A percentile compares a stretch with the other conserved stretches of the same genome.
Conservation (phyloP, 768 basidiomycete species). For the Tylopilus sp. region DNA sequence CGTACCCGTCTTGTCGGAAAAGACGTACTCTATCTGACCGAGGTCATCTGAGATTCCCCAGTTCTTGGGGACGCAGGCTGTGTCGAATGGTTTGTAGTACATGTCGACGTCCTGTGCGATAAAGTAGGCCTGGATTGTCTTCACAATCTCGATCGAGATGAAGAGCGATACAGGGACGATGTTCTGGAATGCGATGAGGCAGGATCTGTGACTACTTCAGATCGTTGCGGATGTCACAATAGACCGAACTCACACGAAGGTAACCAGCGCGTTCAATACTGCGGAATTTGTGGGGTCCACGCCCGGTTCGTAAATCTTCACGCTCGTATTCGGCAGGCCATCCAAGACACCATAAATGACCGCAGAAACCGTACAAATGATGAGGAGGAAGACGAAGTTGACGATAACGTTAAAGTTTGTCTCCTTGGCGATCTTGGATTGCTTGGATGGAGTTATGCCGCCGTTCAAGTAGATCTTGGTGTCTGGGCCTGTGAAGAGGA, state of each 20-base stretch:
- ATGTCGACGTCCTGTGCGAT: conserved; percentile 95
- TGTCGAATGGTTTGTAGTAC: conserved; percentile 87
- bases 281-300: conserved; percentile 58
- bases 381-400: conserved; percentile 77
- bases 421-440: conserved; percentile 96
- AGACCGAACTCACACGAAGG: conserved; percentile 72
- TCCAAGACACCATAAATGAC: conserved; percentile 76
- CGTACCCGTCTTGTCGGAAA: conserved; percentile 94
- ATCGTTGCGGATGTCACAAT: neutral
- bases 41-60: conserved; percentile 99
- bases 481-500: conserved; percentile 90
- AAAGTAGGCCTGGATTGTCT: conserved; percentile 96
- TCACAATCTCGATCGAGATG: conserved; percentile 97
- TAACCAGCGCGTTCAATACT: conserved; percentile 77
- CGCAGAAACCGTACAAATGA: conserved; percentile 75
- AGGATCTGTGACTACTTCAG: conserved; percentile 53
- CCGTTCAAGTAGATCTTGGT: conserved; percentile 92
- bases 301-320: conserved; percentile 66
- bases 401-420: conserved; percentile 98
- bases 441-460: conserved; percentile 92
- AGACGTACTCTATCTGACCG: conserved; percentile 95
- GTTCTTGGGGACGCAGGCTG: conserved; percentile 90
- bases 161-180: conserved; percentile 95
- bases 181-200: conserved; percentile 95
- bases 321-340: conserved; percentile 56